Evolutionary conservation across 805 yeast genomes (phyloP).

Genomic region (Candida awuae): DNA sequence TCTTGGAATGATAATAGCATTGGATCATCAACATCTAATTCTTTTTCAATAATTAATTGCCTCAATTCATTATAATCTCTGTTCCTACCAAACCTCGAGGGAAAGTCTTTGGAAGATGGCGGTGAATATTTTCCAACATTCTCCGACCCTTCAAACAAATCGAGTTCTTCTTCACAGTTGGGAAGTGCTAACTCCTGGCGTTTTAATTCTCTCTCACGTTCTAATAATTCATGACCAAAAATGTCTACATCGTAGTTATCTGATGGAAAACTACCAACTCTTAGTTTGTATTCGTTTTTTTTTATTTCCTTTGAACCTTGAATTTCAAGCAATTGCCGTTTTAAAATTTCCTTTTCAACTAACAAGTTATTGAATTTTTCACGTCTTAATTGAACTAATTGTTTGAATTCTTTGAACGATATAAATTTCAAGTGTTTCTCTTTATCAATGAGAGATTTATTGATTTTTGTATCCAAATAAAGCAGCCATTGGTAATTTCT

Average conservation of each 20-base stretch:
- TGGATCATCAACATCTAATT: slow-evolving; percentile 29
- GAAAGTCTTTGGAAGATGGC: slow-evolving; percentile 1
- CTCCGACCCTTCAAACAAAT: too few relatives aligned
- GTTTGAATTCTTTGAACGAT: not conserved
- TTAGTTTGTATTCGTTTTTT: not conserved
- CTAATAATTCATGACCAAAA: slow-evolving; percentile 9
- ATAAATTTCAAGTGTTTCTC: not conserved
- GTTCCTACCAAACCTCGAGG: slow-evolving; percentile 1
- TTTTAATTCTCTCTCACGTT: slow-evolving; percentile 8
- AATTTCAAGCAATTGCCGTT: slow-evolving; percentile 3
- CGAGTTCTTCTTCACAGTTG: slow-evolving; percentile 5
- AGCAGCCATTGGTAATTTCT: slow-evolving; percentile 41
- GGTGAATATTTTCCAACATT: not conserved
- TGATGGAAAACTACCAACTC: not conserved
- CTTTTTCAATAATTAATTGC: slow-evolving; percentile 26
- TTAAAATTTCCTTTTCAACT: not conserved
- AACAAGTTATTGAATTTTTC: slow-evolving; percentile 4
- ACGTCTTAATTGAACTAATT: not conserved
- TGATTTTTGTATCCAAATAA: slow-evolving; percentile 39
- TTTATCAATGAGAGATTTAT: slow-evolving; percentile 22
- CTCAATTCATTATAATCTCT: slow-evolving; percentile 9
- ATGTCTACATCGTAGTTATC: not conserved
- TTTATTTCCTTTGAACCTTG: slow-evolving; percentile 1
- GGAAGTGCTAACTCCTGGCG: slow-evolving; percentile 11
- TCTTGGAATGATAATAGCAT: slow-evolving; percentile 30